Evolutionary conservation across 495 filamentous ascomycete species (phyloP).

Genomic region (Geopyxis carbonaria): DNA sequence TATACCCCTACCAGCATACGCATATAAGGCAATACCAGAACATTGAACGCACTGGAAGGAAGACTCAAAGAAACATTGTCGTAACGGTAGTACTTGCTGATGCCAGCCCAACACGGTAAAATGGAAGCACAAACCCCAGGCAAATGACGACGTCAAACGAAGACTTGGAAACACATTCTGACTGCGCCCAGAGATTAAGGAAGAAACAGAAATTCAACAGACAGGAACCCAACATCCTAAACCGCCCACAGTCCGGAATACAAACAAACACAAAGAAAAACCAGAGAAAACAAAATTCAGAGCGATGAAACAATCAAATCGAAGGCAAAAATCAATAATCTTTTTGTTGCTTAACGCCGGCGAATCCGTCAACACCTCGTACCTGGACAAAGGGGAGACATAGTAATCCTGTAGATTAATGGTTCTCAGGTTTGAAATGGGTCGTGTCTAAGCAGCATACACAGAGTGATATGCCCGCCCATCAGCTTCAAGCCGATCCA

Average conservation of each 20-base stretch:
- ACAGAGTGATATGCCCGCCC: conserved; percentile 31
- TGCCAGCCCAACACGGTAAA: too few relatives aligned
- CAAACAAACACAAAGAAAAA: conserved; percentile 10
- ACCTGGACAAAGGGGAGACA: not conserved
- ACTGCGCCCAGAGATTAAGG: too few relatives aligned
- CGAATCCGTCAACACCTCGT: conserved; percentile 4
- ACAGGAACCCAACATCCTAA: not conserved
- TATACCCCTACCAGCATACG: too few relatives aligned
- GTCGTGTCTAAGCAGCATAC: conserved; percentile 19
- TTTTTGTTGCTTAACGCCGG: conserved; percentile 10
- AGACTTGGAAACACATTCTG: too few relatives aligned
- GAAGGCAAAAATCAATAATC: conserved; percentile 5
- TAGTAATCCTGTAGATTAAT: conserved; percentile 1
- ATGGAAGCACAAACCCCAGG: too few relatives aligned
- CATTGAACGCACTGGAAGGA: too few relatives aligned
- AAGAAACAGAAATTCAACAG: conserved; percentile 2
- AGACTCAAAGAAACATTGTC: too few relatives aligned
- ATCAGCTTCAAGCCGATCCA: conserved; percentile 34
- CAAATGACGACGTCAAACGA: too few relatives aligned
- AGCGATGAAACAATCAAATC: not conserved
- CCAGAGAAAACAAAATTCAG: conserved; percentile 1
- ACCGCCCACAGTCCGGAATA: not conserved
- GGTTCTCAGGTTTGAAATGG: not conserved
- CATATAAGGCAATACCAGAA: too few relatives aligned
- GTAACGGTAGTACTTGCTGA: too few relatives aligned